Conservation (phyloP, 2,329 filamentous ascomycete genomes). For the Trichoderma sp. region DNA sequence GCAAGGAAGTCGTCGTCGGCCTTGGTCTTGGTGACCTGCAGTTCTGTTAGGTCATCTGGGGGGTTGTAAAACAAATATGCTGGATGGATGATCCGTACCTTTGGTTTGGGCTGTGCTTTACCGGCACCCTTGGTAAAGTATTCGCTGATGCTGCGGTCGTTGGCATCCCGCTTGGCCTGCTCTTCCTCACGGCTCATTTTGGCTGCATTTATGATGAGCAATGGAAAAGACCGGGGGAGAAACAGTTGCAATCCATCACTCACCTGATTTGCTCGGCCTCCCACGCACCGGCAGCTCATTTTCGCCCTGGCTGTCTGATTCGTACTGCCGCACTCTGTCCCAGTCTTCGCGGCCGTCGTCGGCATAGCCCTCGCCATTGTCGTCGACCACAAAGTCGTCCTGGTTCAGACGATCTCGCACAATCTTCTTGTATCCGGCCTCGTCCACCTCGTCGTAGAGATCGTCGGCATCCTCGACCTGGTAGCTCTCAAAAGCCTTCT, state of each 20-base stretch:
- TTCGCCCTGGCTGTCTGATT: conserved; percentile 67
- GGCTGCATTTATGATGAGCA: conserved; percentile 43
- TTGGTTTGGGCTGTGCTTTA: conserved; percentile 69
- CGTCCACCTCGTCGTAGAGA: conserved; percentile 94
- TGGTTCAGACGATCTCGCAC: conserved; percentile 84
- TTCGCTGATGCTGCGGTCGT: conserved; percentile 87
- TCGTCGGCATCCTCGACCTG: conserved; percentile 79
- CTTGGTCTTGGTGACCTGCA: conserved; percentile 70
- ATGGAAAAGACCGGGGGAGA: not conserved
- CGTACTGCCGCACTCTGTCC: conserved; percentile 68
- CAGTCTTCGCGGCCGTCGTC: conserved; percentile 96
- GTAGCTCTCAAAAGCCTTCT: conserved; percentile 86
- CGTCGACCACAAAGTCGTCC: conserved; percentile 97
- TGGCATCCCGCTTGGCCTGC: conserved; percentile 77
- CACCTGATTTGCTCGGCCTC: conserved; percentile 52
- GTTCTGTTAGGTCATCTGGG: not conserved
- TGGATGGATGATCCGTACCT: conserved; percentile 53
- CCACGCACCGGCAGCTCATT: conserved; percentile 38
- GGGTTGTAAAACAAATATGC: not conserved
- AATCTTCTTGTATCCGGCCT: conserved; percentile 95
- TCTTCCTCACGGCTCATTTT: conserved; percentile 90
- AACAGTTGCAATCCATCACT: conserved; percentile 22
- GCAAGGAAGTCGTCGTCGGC: conserved; percentile 87
- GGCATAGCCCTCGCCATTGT: conserved; percentile 95
- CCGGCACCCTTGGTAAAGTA: conserved; percentile 81